phyloP scores from a whole-genome alignment of 495 filamentous ascomycete genomes.

The Filosporella fistucella region DNA sequence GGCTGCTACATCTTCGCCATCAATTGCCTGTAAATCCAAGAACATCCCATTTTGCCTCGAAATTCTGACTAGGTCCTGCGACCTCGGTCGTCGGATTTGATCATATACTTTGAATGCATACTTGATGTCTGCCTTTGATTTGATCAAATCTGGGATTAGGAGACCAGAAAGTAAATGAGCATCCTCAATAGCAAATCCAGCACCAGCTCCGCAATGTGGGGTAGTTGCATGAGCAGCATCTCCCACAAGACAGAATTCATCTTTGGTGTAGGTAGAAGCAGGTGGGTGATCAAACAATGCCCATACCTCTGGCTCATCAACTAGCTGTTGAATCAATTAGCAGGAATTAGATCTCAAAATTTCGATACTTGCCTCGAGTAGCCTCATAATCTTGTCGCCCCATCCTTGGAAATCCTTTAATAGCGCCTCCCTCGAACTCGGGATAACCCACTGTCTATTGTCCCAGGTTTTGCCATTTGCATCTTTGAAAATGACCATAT shows the following conservation, averaged over 20 bases:
- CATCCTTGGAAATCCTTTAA: slow-evolving; percentile 46
- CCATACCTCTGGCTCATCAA: slow-evolving; percentile 49
- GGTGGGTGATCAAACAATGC: slow-evolving; percentile 58
- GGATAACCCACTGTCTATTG: slow-evolving; percentile 55
- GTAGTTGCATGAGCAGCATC: slow-evolving; percentile 69
- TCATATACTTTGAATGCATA: slow-evolving; percentile 61
- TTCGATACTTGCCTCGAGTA: slow-evolving; percentile 34
- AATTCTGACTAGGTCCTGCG: slow-evolving; percentile 32
- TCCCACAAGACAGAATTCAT: slow-evolving; percentile 53
- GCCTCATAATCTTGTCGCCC: slow-evolving; percentile 40
- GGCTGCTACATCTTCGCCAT: slow-evolving; percentile 37
- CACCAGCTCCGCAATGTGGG: slow-evolving; percentile 64
- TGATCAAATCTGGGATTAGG: slow-evolving; percentile 42
- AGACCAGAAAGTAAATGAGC: slow-evolving; percentile 52
- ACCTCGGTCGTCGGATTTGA: slow-evolving; percentile 43
- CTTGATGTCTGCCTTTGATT: slow-evolving; percentile 29
- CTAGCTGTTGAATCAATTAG: slow-evolving; percentile 22
- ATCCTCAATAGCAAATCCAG: slow-evolving; percentile 65
- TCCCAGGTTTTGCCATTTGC: slow-evolving; percentile 23
- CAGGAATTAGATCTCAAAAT: slow-evolving; percentile 7
- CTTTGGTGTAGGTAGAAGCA: slow-evolving; percentile 45
- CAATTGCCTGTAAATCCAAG: slow-evolving; percentile 33
- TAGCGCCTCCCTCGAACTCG: slow-evolving; percentile 48
- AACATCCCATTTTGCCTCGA: slow-evolving; percentile 31
- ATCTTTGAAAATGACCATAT: slow-evolving; percentile 21